A percentile compares a stretch with the other conserved stretches of the same genome.
Conservation (phyloP, 495 filamentous ascomycete genomes). For the Tricharina praecox region DNA sequence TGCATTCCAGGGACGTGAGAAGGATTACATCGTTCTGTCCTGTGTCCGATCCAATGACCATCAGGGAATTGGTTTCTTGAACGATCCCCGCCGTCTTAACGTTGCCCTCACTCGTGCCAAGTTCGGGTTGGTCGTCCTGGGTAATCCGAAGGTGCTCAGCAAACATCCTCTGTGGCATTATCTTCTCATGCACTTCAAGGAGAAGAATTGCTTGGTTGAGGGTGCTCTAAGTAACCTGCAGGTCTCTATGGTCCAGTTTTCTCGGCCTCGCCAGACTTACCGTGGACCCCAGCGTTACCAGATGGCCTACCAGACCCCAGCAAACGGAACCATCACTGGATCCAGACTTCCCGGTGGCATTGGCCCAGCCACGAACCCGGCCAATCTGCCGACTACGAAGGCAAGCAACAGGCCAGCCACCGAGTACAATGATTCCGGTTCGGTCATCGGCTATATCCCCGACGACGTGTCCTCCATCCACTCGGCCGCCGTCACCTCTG, state of each 20-base stretch:
- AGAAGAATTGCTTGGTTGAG: conserved; percentile 87
- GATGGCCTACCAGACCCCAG: conserved; percentile 58
- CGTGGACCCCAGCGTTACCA: conserved; percentile 79
- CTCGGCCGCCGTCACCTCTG: conserved; percentile 65
- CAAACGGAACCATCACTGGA: conserved; percentile 29
- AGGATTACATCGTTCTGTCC: conserved; percentile 96
- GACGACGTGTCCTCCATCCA: conserved; percentile 95
- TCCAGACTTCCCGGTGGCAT: conserved; percentile 26
- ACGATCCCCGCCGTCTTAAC: conserved; percentile 93
- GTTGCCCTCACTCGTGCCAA: conserved; percentile 97
- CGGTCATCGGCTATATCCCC: conserved; percentile 81
- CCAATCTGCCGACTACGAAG: conserved; percentile 21
- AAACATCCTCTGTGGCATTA: conserved; percentile 98
- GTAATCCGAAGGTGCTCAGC: conserved; percentile 92
- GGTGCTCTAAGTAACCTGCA: conserved; percentile 93
- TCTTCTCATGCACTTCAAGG: conserved; percentile 92
- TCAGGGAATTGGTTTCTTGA: conserved; percentile 97
- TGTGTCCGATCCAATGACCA: conserved; percentile 98
- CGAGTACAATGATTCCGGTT: conserved; percentile 75
- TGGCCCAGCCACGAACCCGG: conserved; percentile 20
- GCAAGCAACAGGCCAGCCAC: conserved; percentile 33
- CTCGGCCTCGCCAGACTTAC: conserved; percentile 78
- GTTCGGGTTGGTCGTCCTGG: conserved; percentile 87
- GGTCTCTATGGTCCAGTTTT: conserved; percentile 86
- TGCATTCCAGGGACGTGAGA: conserved; percentile 97